Base-by-base conservation (phyloP, 495 filamentous ascomycete species). In the Chaetomidium leptoderma region DNA sequence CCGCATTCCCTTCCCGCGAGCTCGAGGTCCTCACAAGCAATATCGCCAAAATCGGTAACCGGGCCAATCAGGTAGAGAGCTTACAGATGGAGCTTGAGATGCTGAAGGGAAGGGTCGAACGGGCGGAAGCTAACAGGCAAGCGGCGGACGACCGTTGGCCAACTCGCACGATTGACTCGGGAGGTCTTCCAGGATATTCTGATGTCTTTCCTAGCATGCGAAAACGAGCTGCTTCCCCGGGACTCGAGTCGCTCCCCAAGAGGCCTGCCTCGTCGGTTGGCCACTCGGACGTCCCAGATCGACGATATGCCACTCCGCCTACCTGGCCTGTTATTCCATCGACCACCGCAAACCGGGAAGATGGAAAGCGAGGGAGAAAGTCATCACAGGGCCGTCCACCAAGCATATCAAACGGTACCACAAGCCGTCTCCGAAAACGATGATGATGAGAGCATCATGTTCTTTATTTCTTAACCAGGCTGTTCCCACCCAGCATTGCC, bases 1-100 rank as follows among this genome's bases (percentile, higher is more conserved):
- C 66, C 1, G 50, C 63, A 4, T 65, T 74, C 30, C 61, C 67
- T n/a, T 52, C 62, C 19, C 60, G 48, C 30, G 69, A 74, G 11
- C 61, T 76, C 6, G 72, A 77, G 33, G 72, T 74, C 13, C 68
- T 74, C 27, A 70, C 68, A 4, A 68, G 53, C 51, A 68, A 53
- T 33, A 69, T 75, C 27, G 64, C 69, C 33, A 72, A 72, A 33
- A 67, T 76, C 33, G 63, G 69, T 35, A 64, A 67, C 36, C 66
- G 66, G 33, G 69, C 74, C 4, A 72, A 63, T 55, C 66, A 75
- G 37, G 72, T 74, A 9, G 72, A 77, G 55, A 66, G 62, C 5
- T 59, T 74, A 21, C 70, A 71, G 59, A 74, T 72, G 70, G 73
- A 75, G 53, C 57, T 75, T 13, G 68, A 72, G 45, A 66, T 76